These are phyloP conservation scores for Pichia terricola DNA, from an alignment of 1,139 yeast species.

Conservation along the genomic window DNA sequence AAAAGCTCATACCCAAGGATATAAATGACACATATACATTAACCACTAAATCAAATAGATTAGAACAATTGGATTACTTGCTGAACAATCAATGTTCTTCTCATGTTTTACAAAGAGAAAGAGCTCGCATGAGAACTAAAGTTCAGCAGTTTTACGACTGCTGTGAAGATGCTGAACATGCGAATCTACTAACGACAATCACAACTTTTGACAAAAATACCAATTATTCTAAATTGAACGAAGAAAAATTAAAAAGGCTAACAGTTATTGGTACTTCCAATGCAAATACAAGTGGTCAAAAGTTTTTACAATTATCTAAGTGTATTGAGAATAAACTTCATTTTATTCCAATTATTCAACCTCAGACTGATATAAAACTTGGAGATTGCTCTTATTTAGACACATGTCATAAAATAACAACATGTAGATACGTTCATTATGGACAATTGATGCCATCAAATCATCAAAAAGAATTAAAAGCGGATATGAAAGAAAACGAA, in stretches of 20 bases:
- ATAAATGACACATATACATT: conserved; percentile 21
- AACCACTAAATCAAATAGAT: conserved; percentile 19
- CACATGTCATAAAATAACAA: conserved; percentile 78
- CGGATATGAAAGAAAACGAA: conserved; percentile 12
- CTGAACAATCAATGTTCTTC: conserved; percentile 26
- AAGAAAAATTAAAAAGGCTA: conserved; percentile 16
- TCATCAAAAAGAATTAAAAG: conserved; percentile 7
- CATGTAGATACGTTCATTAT: conserved; percentile 80
- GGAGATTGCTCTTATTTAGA: conserved; percentile 94
- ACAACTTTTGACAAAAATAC: conserved; percentile 23
- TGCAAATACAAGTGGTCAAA: not conserved
- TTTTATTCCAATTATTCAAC: conserved; percentile 46
- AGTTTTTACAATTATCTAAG: conserved; percentile 16
- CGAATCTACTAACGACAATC: conserved; percentile 27
- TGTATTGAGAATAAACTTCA: conserved; percentile 49
- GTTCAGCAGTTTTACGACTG: conserved; percentile 40
- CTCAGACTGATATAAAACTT: conserved; percentile 52
- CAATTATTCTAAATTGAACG: conserved; percentile 21
- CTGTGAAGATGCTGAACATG: conserved; percentile 42
- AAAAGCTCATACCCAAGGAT: conserved; percentile 14
- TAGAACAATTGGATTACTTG: conserved; percentile 18
- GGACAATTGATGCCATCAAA: conserved; percentile 45
- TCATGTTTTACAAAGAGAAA: conserved; percentile 32
- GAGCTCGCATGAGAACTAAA: conserved; percentile 30
- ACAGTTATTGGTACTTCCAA: conserved; percentile 9